These are phyloP conservation scores for Ogataea polymorpha DNA, from an alignment of 805 yeast species.

Conservation along the genomic window DNA sequence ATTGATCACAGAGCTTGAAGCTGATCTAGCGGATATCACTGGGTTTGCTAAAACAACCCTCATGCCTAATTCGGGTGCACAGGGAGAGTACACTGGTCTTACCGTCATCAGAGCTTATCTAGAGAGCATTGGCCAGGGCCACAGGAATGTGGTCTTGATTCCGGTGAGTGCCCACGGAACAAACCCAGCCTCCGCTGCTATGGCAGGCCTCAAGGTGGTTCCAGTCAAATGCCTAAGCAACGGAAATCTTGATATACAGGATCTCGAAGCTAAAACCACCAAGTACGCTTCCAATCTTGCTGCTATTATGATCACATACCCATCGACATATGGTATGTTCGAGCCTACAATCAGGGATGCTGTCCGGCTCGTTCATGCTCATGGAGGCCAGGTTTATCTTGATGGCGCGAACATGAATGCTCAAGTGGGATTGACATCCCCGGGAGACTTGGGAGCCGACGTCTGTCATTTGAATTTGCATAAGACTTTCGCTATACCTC, in stretches of 20 bases:
- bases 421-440: conserved; percentile 94
- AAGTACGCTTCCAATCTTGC: conserved; percentile 71
- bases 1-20: conserved; percentile 71
- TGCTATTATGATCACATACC: conserved; percentile 94
- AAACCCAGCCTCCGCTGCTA: conserved; percentile 97
- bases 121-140: conserved; percentile 62
- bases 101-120: conserved; percentile 80
- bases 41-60: conserved; percentile 88
- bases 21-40: conserved; percentile 85
- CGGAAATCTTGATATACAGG: conserved; percentile 83
- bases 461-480: conserved; percentile 96
- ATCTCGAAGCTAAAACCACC: conserved; percentile 68
- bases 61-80: conserved; percentile 98
- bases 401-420: conserved; percentile 99
- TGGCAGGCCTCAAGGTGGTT: conserved; percentile 93
- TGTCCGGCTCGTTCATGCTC: conserved; percentile 74
- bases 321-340: conserved; percentile 94
- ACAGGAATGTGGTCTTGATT: conserved; percentile 84
- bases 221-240: conserved; percentile 82
- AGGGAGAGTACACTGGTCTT: conserved; percentile 95
- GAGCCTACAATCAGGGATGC: conserved; percentile 89
- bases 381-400: conserved; percentile 94
- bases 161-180: conserved; percentile 99
- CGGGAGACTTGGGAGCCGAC: conserved; percentile 97
- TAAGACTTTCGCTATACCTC: conserved; percentile 96